phyloP scores from a whole-genome alignment of 2,329 filamentous ascomycete genomes.

The Passalora sequoiae region DNA sequence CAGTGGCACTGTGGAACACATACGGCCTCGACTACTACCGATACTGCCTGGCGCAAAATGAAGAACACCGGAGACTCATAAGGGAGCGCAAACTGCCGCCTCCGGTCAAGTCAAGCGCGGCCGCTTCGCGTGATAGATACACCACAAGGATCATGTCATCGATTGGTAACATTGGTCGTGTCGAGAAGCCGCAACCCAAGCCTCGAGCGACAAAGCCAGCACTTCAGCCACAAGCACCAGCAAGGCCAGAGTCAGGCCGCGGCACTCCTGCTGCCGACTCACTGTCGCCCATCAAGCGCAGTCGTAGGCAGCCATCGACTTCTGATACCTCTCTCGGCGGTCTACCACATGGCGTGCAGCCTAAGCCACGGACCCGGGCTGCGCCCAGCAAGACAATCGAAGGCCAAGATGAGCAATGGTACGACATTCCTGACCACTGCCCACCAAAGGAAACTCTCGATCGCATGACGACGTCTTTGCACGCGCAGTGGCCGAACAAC shows the following conservation, averaged over 20 bases:
- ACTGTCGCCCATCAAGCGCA: constrained; percentile 12
- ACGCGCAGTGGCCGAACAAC: constrained; percentile 51
- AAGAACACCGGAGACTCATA: constrained; percentile 8
- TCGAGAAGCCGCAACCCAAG: constrained; percentile 12
- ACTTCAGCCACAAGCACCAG: constrained; percentile 1
- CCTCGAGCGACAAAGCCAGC: constrained; percentile 6
- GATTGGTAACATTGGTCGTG: constrained; percentile 10
- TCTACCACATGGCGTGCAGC: constrained; percentile 15
- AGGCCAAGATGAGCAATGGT: constrained; percentile 25
- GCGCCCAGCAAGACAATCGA: constrained; percentile 27
- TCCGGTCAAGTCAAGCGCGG: constrained; percentile 7
- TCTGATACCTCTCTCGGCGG: constrained; percentile 9
- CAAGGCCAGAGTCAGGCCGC: neutral
- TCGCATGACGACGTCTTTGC: constrained; percentile 11
- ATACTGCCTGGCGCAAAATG: constrained; percentile 15
- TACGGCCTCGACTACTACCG: constrained; percentile 18
- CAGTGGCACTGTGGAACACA: constrained; percentile 10
- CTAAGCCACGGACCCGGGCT: constrained; percentile 25
- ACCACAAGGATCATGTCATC: constrained; percentile 16
- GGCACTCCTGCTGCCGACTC: constrained; percentile 8
- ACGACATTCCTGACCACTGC: constrained; percentile 25
- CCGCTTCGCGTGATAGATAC: constrained; percentile 12
- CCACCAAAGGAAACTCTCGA: constrained; percentile 25
- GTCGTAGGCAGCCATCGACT: constrained; percentile 15
- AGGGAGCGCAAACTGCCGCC: constrained; percentile 12